Conservation (phyloP, 1,284 basidiomycete genomes). For the Irpex sp. region DNA sequence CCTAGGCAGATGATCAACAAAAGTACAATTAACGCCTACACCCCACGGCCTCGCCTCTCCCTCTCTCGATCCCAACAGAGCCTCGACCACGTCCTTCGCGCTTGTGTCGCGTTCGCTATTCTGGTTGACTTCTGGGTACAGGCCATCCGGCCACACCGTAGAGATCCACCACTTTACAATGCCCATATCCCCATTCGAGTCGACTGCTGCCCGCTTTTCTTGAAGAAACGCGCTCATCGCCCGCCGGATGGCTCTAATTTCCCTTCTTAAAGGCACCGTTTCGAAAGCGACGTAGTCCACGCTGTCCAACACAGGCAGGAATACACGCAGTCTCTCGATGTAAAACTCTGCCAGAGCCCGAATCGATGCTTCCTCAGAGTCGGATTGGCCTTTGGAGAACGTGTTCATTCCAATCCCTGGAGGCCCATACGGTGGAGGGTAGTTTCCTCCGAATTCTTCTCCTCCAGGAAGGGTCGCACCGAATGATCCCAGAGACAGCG, state of each 20-base stretch:
- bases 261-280: slow-evolving; percentile 69
- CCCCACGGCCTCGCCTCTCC: slow-evolving; percentile 29
- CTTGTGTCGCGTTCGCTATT: not conserved
- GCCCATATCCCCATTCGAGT: not conserved
- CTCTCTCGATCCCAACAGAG: slow-evolving; percentile 23
- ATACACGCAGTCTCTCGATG: slow-evolving; percentile 56
- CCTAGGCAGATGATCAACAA: slow-evolving; percentile 32
- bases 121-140: slow-evolving; percentile 36
- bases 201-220: slow-evolving; percentile 14
- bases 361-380: slow-evolving; percentile 34
- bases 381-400: slow-evolving; percentile 33
- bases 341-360: slow-evolving; percentile 65
- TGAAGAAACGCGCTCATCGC: slow-evolving; percentile 47
- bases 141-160: slow-evolving; percentile 61
- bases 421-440: slow-evolving; percentile 75
- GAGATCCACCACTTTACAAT: slow-evolving; percentile 76
- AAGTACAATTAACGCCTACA: slow-evolving; percentile 74
- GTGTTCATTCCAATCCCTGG: slow-evolving; percentile 36
- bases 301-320: slow-evolving; percentile 50
- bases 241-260: slow-evolving; percentile 61
- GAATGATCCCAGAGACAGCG: slow-evolving; percentile 72
- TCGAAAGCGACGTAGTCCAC: slow-evolving; percentile 76
- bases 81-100: slow-evolving; percentile 34
- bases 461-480: slow-evolving; percentile 65
- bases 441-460: slow-evolving; percentile 73